Base-by-base conservation (phyloP, 2,329 filamentous ascomycete species). In the Cadophora luteo-olivacea region DNA sequence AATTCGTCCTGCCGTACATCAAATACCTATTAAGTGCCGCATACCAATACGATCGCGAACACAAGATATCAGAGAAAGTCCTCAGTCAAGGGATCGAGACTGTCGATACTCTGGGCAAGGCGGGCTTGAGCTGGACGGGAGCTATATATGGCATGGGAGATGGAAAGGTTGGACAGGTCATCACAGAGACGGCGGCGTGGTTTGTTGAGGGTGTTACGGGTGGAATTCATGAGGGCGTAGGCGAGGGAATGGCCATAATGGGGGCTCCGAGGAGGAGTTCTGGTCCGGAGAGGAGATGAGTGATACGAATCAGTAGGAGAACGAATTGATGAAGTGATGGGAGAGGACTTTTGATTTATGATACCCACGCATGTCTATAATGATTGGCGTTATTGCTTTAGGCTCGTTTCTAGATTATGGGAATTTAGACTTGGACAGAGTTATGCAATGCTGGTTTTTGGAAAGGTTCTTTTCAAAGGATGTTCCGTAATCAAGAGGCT, bases 161-260 rank as follows among this genome's bases (percentile, higher is more conserved):
- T 68, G 90, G 90, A 0, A 86, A 84, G 69, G 80, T 91, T n/a
- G 89, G 89, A 0, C 83, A 87, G 69, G 81, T 83, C 3, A 76
- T 92, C 25, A 82, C 85, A 22, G 85, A 87, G 38, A 75, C 86
- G 11, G 83, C 85, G 2, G 77, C 84, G 3, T 93, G 90, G 87
- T 85, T 88, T 74, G 78, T 91, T 1, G 84, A 89, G 70, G 86
- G 88, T 24, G 80, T 93, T 62, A 84, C 87, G 1, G 89, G 88
- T 16, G 91, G 91, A 0, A 81, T 93, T 52, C 87, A 88, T 73
- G 89, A 92, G 72, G 89, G 91, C 6, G 81, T 85, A 45, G 83
- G 82, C 1, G 84, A 88, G 69, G 86, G 86, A 0, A 80, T 88
- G 77, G 76, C 79, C 24, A 79, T 84, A 52, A 69, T 86, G 60